Evolutionary conservation across 345 rosid species (phyloP).

Genomic region (Cardiospermum halicacabum): DNA sequence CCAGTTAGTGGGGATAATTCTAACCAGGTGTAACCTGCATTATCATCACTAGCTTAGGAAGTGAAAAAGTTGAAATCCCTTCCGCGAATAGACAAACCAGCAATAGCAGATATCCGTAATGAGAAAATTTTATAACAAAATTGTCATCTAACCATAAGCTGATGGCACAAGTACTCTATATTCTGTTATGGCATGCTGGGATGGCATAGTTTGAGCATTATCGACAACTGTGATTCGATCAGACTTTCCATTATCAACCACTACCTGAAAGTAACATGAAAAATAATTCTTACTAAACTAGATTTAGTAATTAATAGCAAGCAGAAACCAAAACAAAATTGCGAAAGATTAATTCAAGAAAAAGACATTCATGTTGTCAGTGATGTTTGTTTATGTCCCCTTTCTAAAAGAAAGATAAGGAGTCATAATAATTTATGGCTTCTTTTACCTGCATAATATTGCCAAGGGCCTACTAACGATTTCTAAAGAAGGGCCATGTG

Average conservation of each 20-base stretch:
- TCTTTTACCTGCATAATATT: background rate
- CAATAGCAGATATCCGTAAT: background rate
- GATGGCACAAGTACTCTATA: conserved; percentile 66
- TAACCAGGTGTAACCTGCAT: conserved; percentile 86
- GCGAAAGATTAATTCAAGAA: background rate
- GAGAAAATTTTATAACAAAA: background rate
- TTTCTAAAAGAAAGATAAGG: background rate
- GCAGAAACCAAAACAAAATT: background rate
- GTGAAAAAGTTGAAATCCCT: background rate
- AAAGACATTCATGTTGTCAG: background rate
- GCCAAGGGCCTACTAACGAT: background rate
- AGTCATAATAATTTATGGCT: background rate
- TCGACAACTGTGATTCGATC: conserved; percentile 73
- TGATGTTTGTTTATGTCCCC: background rate
- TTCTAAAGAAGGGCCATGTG: background rate
- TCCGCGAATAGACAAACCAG: background rate
- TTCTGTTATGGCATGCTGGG: conserved; percentile 81
- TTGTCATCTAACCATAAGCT: conserved; percentile 50
- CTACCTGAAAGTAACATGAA: conserved; percentile 37
- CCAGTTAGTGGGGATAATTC: conserved; percentile 88
- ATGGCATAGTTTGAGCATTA: conserved; percentile 34
- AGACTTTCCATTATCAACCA: conserved; percentile 85
- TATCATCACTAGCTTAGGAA: conserved; percentile 11
- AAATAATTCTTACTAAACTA: background rate
- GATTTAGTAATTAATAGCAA: background rate